Base-by-base conservation (phyloP, 2,329 filamentous ascomycete genomes). In the Colletotrichum kahawae region DNA sequence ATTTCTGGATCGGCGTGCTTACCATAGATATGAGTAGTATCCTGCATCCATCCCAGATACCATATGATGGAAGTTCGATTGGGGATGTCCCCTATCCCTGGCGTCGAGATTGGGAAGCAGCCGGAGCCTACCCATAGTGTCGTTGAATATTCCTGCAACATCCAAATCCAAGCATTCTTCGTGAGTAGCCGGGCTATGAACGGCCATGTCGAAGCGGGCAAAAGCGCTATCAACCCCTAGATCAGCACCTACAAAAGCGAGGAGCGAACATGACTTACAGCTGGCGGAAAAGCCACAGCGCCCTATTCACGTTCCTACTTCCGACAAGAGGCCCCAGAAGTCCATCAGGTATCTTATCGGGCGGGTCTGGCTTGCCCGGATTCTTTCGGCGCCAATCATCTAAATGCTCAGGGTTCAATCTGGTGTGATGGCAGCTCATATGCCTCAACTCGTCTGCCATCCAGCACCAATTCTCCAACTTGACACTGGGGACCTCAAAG, bases 141-240 rank as follows among this genome's bases (percentile, higher is more conserved):
- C 21, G 3, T 29, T 57, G 3, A 24, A 57, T 14, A 29, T 18
- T 0, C 0, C 8, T 0, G 21, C 16, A 24, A 29, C 0, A 29
- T 57, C 13, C 16, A 56, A 0, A 2, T 16, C 4, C 13, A 24
- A 3, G 7, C 13, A 57, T 24, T 14, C 7, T 16, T 57, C 13
- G 3, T 5, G 7, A 1, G 21, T 29, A 3, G 13, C 21, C 2
- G 21, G 54, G 5, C 27, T 0, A 1, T 57, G 54, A 2, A 57
- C 54, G 0, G 54, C 6, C 54, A 57, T 57, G 0, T 29, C 54
- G 8, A 57, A 57, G 5, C 21, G 54, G 0, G 21, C 54, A 5
- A 24, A 56, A 0, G 51, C 51, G 16, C 51, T 56, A 6, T 2
- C 51, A 43, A 2, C 1, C 0, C 18, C n/a, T 3, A 12, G 1